These are phyloP conservation scores for Diutina pseudorugosa DNA, from an alignment of 1,139 yeast species.

Conservation along the genomic window DNA sequence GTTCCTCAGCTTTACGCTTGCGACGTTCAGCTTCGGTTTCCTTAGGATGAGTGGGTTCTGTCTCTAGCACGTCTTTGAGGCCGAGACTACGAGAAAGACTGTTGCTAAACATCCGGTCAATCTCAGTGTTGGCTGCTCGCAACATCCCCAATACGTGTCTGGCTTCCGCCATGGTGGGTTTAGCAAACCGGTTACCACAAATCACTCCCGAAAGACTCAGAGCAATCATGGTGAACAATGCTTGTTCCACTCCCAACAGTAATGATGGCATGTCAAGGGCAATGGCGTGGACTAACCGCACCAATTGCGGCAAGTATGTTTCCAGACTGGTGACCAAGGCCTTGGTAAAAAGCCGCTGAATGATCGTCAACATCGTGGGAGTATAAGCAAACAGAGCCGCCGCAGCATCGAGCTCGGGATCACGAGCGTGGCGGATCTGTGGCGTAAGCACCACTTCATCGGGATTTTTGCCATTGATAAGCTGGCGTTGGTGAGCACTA, in stretches of 20 bases:
- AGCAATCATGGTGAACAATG: conserved; percentile 43
- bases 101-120: too few species aligned
- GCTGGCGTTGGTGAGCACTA: conserved; percentile 17
- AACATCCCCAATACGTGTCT: conserved; percentile 22
- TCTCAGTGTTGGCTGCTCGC: too few species aligned
- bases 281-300: conserved; percentile 58
- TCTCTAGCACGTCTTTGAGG: conserved; percentile 7
- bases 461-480: conserved; percentile 17
- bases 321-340: conserved; percentile 40
- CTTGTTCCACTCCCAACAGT: conserved; percentile 15
- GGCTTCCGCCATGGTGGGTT: conserved; percentile 36
- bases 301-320: conserved; percentile 41
- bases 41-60: conserved; percentile 7
- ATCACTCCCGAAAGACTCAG: conserved; percentile 39
- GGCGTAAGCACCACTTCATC: conserved; percentile 33
- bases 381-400: conserved; percentile 45
- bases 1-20: conserved; percentile 21
- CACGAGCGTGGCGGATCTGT: conserved; percentile 19
- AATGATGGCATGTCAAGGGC: conserved; percentile 16
- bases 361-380: conserved; percentile 39
- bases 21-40: conserved; percentile 15
- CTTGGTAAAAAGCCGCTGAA: conserved; percentile 40
- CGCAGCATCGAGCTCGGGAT: conserved; percentile 21
- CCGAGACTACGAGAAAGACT: too few species aligned
- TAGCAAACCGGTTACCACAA: conserved; percentile 38